phyloP scores from a whole-genome alignment of 805 yeast genomes.

The Cyberlindnera mycetangii region DNA sequence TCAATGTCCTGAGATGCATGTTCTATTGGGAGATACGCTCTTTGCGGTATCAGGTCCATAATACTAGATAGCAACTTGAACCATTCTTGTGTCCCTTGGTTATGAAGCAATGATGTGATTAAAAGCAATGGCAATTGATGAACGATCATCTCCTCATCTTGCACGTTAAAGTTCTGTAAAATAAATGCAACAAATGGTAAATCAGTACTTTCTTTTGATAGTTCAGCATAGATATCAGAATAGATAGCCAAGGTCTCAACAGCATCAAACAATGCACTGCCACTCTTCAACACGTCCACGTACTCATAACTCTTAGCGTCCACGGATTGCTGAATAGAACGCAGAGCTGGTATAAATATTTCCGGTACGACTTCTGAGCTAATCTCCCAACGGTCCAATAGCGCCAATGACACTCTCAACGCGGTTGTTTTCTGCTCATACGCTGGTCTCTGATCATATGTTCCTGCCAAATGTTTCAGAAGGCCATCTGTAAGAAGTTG shows the following conservation, averaged over 20 bases:
- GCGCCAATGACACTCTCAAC: constrained; percentile 62
- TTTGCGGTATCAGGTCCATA: constrained; percentile 55
- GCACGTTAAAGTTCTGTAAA: constrained; percentile 62
- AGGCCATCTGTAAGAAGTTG: constrained; percentile 51
- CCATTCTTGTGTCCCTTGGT: constrained; percentile 30
- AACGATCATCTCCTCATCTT: constrained; percentile 82
- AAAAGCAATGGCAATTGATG: constrained; percentile 74
- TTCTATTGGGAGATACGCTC: constrained; percentile 57
- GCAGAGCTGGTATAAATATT: constrained; percentile 63
- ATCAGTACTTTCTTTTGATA: constrained; percentile 32
- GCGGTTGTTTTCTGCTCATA: constrained; percentile 44
- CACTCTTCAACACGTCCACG: constrained; percentile 52
- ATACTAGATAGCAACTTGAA: constrained; percentile 40
- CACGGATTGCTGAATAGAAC: constrained; percentile 38
- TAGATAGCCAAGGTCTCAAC: constrained; percentile 81
- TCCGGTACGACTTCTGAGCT: constrained; percentile 72
- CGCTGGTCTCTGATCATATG: constrained; percentile 21
- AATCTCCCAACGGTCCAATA: constrained; percentile 94
- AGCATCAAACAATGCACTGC: constrained; percentile 75
- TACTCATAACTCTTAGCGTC: constrained; percentile 26
- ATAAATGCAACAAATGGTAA: constrained; percentile 56
- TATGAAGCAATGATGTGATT: constrained; percentile 40
- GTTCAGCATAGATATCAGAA: constrained; percentile 52
- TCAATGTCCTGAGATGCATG: constrained; percentile 32
- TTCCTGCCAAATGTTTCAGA: constrained; percentile 41